Evolutionary conservation across 1,284 basidiomycete species (phyloP).

Genomic region (Ganoderma leucocontextum): DNA sequence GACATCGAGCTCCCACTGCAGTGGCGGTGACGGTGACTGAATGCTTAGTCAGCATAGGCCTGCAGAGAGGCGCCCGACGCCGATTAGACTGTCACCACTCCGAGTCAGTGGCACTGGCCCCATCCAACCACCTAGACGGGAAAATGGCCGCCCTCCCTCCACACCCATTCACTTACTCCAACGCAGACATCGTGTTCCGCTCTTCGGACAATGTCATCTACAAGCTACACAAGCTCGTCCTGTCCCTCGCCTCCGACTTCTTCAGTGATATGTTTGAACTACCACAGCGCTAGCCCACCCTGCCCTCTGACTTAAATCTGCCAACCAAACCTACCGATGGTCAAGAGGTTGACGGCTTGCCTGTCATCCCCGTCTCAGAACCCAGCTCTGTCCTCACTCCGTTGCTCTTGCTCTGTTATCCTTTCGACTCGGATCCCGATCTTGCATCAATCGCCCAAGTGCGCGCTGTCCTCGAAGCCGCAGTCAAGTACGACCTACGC

Average conservation of each 20-base stretch:
- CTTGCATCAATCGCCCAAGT: slow-evolving; percentile 29
- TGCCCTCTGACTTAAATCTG: neutral
- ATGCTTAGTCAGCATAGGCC: too few species aligned
- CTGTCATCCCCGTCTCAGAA: neutral
- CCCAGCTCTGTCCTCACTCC: neutral
- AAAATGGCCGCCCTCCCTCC: neutral
- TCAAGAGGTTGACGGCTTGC: neutral
- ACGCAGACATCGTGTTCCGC: slow-evolving; percentile 35
- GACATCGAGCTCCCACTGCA: too few species aligned
- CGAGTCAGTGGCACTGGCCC: neutral
- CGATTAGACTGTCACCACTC: too few species aligned
- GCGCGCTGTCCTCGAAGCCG: slow-evolving; percentile 41
- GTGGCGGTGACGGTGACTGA: too few species aligned
- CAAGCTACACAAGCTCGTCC: slow-evolving; percentile 43
- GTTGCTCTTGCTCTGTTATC: slow-evolving; percentile 15
- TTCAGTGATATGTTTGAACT: slow-evolving; percentile 50
- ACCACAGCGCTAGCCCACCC: slow-evolving; percentile 34
- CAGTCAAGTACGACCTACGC: slow-evolving; percentile 49
- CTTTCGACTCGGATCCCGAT: neutral
- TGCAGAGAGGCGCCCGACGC: too few species aligned
- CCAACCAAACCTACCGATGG: neutral
- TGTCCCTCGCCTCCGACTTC: slow-evolving; percentile 51
- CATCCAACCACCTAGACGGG: neutral
- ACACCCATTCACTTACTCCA: neutral
- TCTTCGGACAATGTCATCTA: slow-evolving; percentile 38